phyloP scores from a whole-genome alignment of 2,329 filamentous ascomycete genomes.

The Cercospora nicotianae region DNA sequence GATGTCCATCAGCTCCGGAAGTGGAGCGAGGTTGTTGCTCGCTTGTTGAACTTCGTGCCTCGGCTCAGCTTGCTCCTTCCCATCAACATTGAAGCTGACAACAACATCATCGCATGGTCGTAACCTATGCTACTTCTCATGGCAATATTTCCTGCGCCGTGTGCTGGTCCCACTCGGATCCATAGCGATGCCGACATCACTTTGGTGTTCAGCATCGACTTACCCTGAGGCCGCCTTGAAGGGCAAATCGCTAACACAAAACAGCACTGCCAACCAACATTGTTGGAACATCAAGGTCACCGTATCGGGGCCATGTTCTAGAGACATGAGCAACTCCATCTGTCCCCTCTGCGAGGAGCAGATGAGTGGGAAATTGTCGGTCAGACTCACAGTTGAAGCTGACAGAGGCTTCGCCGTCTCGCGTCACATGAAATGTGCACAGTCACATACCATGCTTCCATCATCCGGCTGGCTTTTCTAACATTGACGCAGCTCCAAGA shows the following conservation, averaged over 20 bases:
- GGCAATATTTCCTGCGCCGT: neutral
- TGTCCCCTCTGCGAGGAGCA: neutral
- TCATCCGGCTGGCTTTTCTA: neutral
- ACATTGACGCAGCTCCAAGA: neutral
- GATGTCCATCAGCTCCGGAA: neutral
- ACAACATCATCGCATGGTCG: neutral
- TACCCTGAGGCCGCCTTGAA: neutral
- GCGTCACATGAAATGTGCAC: neutral
- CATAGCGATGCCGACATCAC: neutral
- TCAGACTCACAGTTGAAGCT: neutral
- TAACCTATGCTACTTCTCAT: neutral
- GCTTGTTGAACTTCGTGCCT: conserved; percentile 8
- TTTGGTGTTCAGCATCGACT: neutral
- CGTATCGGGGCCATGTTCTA: neutral
- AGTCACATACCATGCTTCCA: neutral
- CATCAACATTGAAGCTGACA: neutral
- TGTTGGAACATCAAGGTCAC: neutral
- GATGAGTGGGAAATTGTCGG: neutral
- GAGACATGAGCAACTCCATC: neutral
- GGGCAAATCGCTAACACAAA: neutral
- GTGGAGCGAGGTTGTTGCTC: conserved; percentile 10
- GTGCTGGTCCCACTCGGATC: neutral
- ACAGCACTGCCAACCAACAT: no score
- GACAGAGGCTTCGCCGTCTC: neutral
- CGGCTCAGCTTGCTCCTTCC: conserved; percentile 5